Evolutionary conservation across 352 stramenopile genomes (phyloP).

Genomic region (Globisporangium barbulae): DNA sequence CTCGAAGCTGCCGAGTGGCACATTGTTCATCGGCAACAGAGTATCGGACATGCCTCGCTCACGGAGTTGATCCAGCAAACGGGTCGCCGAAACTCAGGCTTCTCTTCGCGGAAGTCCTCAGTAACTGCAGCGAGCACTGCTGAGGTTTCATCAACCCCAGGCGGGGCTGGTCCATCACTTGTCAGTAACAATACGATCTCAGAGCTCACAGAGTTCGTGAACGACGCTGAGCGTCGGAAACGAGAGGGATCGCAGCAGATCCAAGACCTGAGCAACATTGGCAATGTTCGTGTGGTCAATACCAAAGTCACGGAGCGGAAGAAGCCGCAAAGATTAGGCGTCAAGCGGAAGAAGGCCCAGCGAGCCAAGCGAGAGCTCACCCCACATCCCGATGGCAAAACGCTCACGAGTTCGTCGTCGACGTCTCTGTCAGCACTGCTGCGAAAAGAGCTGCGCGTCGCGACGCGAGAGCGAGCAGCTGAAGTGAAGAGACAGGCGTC

Average conservation of each 20-base stretch:
- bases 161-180: background rate
- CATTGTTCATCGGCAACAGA: conserved; percentile 32
- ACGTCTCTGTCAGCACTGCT: conserved; percentile 34
- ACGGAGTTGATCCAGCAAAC: conserved; percentile 18
- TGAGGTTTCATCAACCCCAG: background rate
- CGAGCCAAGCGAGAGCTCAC: background rate
- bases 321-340: background rate
- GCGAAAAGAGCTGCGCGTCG: conserved; percentile 28
- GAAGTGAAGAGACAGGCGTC: background rate
- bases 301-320: background rate
- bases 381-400: background rate
- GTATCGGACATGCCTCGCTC: conserved; percentile 23
- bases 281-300: background rate
- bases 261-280: background rate
- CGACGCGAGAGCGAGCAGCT: conserved; percentile 14
- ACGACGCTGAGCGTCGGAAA: conserved; percentile 33
- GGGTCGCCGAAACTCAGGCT: background rate
- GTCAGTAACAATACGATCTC: conserved; percentile 17
- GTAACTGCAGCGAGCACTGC: background rate
- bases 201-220: conserved; percentile 28
- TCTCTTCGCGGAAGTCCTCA: conserved; percentile 9
- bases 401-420: conserved; percentile 9
- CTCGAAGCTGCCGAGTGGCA: conserved; percentile 52
- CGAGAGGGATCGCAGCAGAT: conserved; percentile 7
- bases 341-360: conserved; percentile 1